Percentiles rank a stretch among this genome's conserved stretches.
These are phyloP conservation scores for Cryptococcus neoformans DNA, from an alignment of 1,284 basidiomycete genomes.

Conservation along the genomic window DNA sequence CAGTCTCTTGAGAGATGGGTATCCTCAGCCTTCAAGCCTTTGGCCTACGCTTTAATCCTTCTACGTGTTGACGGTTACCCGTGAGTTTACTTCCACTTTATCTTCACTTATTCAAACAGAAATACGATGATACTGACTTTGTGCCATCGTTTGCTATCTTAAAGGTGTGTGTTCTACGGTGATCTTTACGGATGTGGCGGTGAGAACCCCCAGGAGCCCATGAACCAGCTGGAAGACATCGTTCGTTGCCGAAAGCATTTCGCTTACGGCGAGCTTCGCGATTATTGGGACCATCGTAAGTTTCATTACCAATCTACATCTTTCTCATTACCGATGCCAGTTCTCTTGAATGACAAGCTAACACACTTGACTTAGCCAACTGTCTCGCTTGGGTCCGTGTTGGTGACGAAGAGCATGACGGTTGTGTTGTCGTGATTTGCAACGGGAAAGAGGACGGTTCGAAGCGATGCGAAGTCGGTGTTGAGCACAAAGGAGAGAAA, in stretches of 20 bases:
- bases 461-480: conserved; percentile 55
- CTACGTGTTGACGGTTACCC: conserved; percentile 81
- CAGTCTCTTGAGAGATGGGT: conserved; percentile 58
- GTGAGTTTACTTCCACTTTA: conserved; percentile 52
- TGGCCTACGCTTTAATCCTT: conserved; percentile 79
- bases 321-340: neutral
- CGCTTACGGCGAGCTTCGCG: conserved; percentile 55
- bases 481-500: conserved; percentile 55
- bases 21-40: conserved; percentile 56
- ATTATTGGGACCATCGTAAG: conserved; percentile 56
- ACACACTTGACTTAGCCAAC: conserved; percentile 31
- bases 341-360: neutral
- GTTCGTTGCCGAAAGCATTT: conserved; percentile 55
- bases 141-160: neutral
- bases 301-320: conserved; percentile 19
- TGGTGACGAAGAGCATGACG: conserved; percentile 54
- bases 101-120: neutral
- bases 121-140: neutral
- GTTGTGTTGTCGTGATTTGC: conserved; percentile 52
- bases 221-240: conserved; percentile 54
- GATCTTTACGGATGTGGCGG: conserved; percentile 63
- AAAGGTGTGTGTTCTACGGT: conserved; percentile 81
- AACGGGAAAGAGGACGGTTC: conserved; percentile 45
- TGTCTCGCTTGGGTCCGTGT: conserved; percentile 55
- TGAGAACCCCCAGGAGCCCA: conserved; percentile 52